phyloP scores from a whole-genome alignment of 345 rosid genomes.

The Rubroshorea leprosula region DNA sequence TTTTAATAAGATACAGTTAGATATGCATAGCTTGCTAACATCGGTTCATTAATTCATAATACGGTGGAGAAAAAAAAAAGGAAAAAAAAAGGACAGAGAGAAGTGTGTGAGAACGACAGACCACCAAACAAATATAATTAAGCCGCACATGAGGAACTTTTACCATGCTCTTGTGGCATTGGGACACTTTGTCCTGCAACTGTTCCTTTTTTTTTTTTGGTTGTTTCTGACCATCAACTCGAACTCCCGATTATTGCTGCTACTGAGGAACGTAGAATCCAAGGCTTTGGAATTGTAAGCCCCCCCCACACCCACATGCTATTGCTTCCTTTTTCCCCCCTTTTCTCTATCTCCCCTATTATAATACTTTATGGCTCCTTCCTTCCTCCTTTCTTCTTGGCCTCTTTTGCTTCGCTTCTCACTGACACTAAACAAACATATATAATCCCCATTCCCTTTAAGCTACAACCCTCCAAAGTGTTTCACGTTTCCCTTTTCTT shows the following conservation, averaged over 20 bases:
- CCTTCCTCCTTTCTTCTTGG: background rate
- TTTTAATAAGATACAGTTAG: too few relatives aligned
- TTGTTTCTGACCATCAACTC: background rate
- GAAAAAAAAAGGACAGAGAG: too few relatives aligned
- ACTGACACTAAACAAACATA: conserved; percentile 6
- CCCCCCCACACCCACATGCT: conserved; percentile 14
- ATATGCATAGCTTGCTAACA: too few relatives aligned
- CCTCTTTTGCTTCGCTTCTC: conserved; percentile 13
- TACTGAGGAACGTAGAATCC: conserved; percentile 19
- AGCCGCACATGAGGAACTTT: conserved; percentile 12
- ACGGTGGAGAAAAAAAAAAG: background rate
- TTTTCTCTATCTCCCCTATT: background rate
- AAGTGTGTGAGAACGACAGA: conserved; percentile 22
- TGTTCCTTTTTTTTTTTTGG: background rate
- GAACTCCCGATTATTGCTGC: background rate
- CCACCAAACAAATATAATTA: conserved; percentile 25
- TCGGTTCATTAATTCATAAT: background rate
- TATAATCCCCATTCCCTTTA: background rate
- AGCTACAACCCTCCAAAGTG: conserved; percentile 4
- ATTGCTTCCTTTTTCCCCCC: background rate
- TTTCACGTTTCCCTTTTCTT: too few relatives aligned
- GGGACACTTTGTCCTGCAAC: conserved; percentile 13
- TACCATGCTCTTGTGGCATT: background rate
- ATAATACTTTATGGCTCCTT: background rate
- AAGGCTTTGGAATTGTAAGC: conserved; percentile 24